Evolutionary conservation across 768 basidiomycete genomes (phyloP).

Genomic region (Agrocybe praecox): DNA sequence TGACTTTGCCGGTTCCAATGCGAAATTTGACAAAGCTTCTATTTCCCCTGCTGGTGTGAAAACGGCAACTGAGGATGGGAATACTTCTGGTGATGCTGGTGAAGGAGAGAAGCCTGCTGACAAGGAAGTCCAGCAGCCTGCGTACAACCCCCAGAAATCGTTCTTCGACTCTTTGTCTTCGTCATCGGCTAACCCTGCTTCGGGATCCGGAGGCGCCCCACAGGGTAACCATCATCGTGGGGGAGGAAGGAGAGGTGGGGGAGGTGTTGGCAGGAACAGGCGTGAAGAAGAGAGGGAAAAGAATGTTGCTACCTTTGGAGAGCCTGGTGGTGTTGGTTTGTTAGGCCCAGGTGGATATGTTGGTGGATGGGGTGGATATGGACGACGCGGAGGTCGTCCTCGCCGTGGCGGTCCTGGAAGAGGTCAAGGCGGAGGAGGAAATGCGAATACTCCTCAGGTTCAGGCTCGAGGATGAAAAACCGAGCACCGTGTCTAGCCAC

Average conservation of each 20-base stretch:
- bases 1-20: constrained; percentile 79
- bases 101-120: constrained; percentile 23
- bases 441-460: constrained; percentile 15
- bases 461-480: constrained; percentile 18
- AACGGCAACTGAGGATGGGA: constrained; percentile 26
- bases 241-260: constrained; percentile 42
- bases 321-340: constrained; percentile 77
- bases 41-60: constrained; percentile 23
- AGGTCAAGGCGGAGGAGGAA: constrained; percentile 23
- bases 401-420: constrained; percentile 35
- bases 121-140: constrained; percentile 37
- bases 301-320: constrained; percentile 88
- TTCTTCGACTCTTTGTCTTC: constrained; percentile 78
- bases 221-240: constrained; percentile 11
- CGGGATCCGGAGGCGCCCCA: constrained; percentile 35
- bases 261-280: constrained; percentile 62
- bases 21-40: constrained; percentile 76
- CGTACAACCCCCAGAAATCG: constrained; percentile 77
- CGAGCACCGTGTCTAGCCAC: not conserved
- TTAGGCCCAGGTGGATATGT: constrained; percentile 81
- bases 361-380: constrained; percentile 77
- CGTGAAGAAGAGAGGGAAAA: constrained; percentile 83
- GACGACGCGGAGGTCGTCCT: constrained; percentile 44
- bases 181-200: constrained; percentile 25
- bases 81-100: constrained; percentile 25